phyloP scores from a whole-genome alignment of 2,329 filamentous ascomycete species.

The Paecilomyces formosus region DNA sequence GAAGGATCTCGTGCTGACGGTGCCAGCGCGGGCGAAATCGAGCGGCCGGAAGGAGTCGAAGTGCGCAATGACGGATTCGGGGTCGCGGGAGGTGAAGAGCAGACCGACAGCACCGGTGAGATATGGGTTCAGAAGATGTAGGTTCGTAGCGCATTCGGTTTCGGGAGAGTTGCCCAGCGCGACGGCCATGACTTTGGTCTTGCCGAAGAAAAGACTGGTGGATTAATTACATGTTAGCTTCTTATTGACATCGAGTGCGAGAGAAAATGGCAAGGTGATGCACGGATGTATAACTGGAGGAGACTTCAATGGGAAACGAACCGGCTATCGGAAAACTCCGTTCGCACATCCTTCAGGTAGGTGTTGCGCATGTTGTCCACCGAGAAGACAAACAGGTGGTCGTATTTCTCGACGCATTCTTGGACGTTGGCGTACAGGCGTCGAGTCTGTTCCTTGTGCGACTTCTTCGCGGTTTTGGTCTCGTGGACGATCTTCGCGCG shows the following conservation, averaged over 20 bases:
- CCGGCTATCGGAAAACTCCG: slow-evolving; percentile 78
- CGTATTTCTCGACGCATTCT: slow-evolving; percentile 74
- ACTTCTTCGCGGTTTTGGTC: slow-evolving; percentile 87
- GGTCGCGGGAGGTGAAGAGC: slow-evolving; percentile 75
- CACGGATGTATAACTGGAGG: neutral
- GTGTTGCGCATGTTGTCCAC: slow-evolving; percentile 98
- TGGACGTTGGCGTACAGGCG: slow-evolving; percentile 84
- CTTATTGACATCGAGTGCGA: neutral
- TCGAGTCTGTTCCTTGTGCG: slow-evolving; percentile 77
- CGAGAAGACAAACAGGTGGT: slow-evolving; percentile 86
- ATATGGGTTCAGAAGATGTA: slow-evolving; percentile 61
- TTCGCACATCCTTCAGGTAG: slow-evolving; percentile 83
- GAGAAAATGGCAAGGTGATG: slow-evolving; percentile 19
- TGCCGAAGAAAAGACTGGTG: slow-evolving; percentile 87
- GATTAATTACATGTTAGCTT: neutral
- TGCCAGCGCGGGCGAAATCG: slow-evolving; percentile 88
- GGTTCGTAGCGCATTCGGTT: slow-evolving; percentile 72
- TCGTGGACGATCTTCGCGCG: slow-evolving; percentile 82
- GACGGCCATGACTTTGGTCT: slow-evolving; percentile 98
- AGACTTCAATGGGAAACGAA: slow-evolving; percentile 25
- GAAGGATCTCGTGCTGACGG: slow-evolving; percentile 65
- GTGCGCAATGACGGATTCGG: slow-evolving; percentile 60
- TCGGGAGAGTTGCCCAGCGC: slow-evolving; percentile 73
- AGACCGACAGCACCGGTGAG: slow-evolving; percentile 80
- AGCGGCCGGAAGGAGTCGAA: slow-evolving; percentile 65